Evolutionary conservation across 331 rosid genomes (phyloP).

Genomic region (Phaseolus coccineus): DNA sequence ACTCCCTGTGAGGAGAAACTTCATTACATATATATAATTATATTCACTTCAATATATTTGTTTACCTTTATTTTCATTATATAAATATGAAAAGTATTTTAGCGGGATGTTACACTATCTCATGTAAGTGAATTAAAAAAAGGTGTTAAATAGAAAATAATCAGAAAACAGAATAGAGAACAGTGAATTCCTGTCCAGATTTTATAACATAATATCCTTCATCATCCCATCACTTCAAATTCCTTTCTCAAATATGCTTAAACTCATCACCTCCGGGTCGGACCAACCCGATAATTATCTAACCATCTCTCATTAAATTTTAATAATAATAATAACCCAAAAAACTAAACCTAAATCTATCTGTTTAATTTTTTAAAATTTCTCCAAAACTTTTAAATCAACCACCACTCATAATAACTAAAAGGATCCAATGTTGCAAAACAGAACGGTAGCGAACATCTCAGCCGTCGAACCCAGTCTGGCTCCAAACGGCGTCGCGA

Average conservation of each 20-base stretch:
- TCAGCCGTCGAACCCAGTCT: slow-evolving; percentile 86
- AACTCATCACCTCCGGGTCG: slow-evolving; percentile 50
- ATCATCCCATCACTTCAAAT: too few species aligned
- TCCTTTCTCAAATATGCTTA: slow-evolving; percentile 32
- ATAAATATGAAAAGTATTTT: too few species aligned
- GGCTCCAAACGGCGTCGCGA: slow-evolving; percentile 97
- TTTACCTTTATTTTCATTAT: too few species aligned
- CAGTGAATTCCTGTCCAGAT: too few species aligned
- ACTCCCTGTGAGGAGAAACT: too few species aligned
- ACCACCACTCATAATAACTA: neutral
- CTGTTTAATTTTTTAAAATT: neutral
- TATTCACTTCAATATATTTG: too few species aligned
- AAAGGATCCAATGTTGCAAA: neutral
- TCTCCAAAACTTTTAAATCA: slow-evolving; percentile 7
- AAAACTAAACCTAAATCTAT: neutral
- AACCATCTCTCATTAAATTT: slow-evolving; percentile 25
- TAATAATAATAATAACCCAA: neutral
- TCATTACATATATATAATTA: too few species aligned
- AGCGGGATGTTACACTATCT: too few species aligned
- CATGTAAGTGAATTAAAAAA: too few species aligned
- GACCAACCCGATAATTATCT: slow-evolving; percentile 58
- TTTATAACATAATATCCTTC: neutral
- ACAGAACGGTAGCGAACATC: neutral
- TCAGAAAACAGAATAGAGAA: too few species aligned
- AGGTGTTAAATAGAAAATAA: too few species aligned